A percentile compares a stretch with the other conserved stretches of the same genome.
Conservation (phyloP, 352 stramenopile genomes). For the Pythium plurisporium region DNA sequence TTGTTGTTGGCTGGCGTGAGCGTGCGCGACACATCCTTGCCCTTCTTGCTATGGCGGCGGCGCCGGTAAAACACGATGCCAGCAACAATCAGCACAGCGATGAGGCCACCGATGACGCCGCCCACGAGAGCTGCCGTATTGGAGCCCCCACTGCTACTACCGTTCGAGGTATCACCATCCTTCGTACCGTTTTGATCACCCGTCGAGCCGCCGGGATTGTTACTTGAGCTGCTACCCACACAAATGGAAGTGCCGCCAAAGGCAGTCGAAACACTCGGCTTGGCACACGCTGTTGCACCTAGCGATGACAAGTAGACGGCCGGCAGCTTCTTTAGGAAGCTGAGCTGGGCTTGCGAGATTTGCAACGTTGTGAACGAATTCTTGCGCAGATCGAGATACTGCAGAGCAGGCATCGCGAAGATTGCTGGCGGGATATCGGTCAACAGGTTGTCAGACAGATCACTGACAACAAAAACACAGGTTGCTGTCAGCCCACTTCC, state of each 20-base stretch:
- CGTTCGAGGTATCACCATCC: conserved; percentile 10
- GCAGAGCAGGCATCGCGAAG: conserved; percentile 41
- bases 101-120: conserved; percentile 30
- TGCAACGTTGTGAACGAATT: conserved; percentile 55
- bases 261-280: conserved; percentile 7
- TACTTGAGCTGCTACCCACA: neutral
- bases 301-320: conserved; percentile 41
- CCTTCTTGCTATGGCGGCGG: neutral
- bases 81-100: conserved; percentile 26
- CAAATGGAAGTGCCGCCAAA: conserved; percentile 13
- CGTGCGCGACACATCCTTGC: conserved; percentile 11
- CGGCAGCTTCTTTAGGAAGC: conserved; percentile 31
- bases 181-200: neutral
- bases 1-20: conserved; percentile 16
- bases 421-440: conserved; percentile 40
- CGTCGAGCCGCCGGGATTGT: neutral
- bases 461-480: conserved; percentile 21
- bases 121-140: conserved; percentile 35
- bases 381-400: conserved; percentile 35
- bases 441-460: conserved; percentile 52
- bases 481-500: neutral
- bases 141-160: conserved; percentile 11
- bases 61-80: conserved; percentile 10
- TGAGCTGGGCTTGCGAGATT: conserved; percentile 24
- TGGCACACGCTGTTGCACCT: conserved; percentile 22